These are phyloP conservation scores for Dioscorea alata DNA, from an alignment of 106 monocot species.

Conservation along the genomic window DNA sequence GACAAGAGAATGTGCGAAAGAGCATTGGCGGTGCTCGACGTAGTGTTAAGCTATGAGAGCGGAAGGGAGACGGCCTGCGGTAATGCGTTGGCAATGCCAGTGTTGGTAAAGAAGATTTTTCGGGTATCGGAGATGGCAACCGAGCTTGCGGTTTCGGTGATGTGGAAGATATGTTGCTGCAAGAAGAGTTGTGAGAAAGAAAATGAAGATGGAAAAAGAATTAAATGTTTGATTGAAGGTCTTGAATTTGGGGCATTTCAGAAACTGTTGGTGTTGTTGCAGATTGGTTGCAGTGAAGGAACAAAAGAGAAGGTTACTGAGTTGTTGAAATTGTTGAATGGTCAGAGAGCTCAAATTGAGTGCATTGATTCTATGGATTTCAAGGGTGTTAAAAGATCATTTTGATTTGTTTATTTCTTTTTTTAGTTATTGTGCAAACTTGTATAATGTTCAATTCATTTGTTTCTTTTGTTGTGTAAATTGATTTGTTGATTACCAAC, in stretches of 20 bases:
- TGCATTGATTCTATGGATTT: constrained; percentile 45
- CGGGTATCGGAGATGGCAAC: constrained; percentile 60
- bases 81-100: constrained; percentile 50
- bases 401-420: constrained; percentile 8
- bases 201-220: background rate
- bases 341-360: constrained; percentile 20
- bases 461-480: too few relatives aligned
- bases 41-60: constrained; percentile 11
- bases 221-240: constrained; percentile 20
- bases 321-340: constrained; percentile 43
- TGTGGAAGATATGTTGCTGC: constrained; percentile 75
- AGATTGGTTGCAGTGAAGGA: constrained; percentile 30
- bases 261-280: constrained; percentile 50
- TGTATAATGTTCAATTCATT: too few relatives aligned
- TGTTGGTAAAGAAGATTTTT: constrained; percentile 68
- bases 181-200: constrained; percentile 39
- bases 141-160: constrained; percentile 55
- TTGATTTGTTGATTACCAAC: too few relatives aligned
- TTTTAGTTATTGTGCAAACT: too few relatives aligned
- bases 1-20: constrained; percentile 63
- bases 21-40: constrained; percentile 48
- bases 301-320: constrained; percentile 52
- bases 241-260: constrained; percentile 51
- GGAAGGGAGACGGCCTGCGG: constrained; percentile 22
- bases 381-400: constrained; percentile 36